Conservation (phyloP, 108 stramenopile genomes). For the Discostella stelligeroides region DNA sequence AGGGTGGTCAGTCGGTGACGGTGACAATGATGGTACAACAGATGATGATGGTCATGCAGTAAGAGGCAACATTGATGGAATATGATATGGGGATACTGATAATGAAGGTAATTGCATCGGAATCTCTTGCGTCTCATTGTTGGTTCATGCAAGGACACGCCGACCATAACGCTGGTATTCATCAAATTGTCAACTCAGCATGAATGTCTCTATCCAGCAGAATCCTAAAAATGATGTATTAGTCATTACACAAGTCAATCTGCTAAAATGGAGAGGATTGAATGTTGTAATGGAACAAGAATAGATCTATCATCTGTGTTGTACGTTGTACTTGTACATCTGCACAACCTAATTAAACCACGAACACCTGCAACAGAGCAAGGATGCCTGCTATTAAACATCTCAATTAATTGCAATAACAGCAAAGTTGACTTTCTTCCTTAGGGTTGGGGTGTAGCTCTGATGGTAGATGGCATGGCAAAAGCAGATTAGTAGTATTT, state of each 20-base stretch:
- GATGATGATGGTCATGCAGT: no score
- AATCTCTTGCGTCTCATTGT: neutral
- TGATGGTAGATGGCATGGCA: no score
- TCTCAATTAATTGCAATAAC: neutral
- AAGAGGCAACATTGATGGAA: no score
- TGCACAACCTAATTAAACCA: neutral
- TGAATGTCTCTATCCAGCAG: neutral
- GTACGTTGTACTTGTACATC: neutral
- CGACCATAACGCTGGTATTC: neutral
- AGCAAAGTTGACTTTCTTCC: neutral
- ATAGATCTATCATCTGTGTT: neutral
- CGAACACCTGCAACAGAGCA: neutral
- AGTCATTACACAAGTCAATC: neutral
- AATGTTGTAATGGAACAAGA: neutral
- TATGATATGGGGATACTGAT: no score
- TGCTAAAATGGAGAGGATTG: neutral
- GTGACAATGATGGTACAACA: no score
- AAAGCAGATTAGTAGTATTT: no score
- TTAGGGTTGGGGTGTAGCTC: no score
- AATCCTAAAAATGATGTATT: no score
- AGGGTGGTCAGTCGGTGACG: no score
- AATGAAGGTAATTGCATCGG: no score
- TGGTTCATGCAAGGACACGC: neutral
- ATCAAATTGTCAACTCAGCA: neutral
- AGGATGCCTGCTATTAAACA: neutral